Base-by-base conservation (phyloP, 2,329 filamentous ascomycete genomes). In the Pseudogymnoascus pannorum region DNA sequence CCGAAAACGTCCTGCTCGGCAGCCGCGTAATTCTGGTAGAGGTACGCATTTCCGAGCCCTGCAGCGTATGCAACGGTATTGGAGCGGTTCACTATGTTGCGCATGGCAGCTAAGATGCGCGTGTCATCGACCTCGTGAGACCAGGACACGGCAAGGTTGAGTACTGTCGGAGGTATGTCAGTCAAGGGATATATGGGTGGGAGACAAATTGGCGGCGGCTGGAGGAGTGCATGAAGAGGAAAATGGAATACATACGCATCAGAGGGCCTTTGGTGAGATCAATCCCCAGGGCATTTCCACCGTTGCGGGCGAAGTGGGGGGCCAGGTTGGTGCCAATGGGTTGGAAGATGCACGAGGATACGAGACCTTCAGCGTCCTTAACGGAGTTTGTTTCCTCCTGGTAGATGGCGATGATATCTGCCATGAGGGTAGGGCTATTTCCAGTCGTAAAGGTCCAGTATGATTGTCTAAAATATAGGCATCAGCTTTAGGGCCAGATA, bases 1-100 rank as follows among this genome's bases (percentile, higher is more conserved):
- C 61, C 20, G 14, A 77, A 68, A 2, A 75, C 71, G 51, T 71
- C 63, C 61, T 77, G 75, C 18, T 68, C 68, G 9, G 62, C 44
- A 12, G 71, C 67, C 2, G 74, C 74, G 60, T 77, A 77, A 60
- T 77, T 76, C 36, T 76, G 66, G 63, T 76, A 77, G 22, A 80
- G 62, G 33, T 72, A 78, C 0, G 70, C 69, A 59, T 75, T 70
- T 38, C 73, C 67, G 0, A 76, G 63, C 0, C 71, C 72, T 5
- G 68, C 66, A n/a, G 69, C 65, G 42, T 68, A 66, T 8, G 75
- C 72, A 2, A 70, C 66, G 0, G 64, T 64, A 11, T 71, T 66
- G 9, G 67, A 67, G 0, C 69, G 66, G 16, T 70, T 62, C 11
- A 75, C 58, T 1, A 72, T 66, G 1, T 68, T 69, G 11, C 67